Evolutionary conservation across 2,329 filamentous ascomycete genomes (phyloP).

Genomic region (Fragosphaeria purpurea): DNA sequence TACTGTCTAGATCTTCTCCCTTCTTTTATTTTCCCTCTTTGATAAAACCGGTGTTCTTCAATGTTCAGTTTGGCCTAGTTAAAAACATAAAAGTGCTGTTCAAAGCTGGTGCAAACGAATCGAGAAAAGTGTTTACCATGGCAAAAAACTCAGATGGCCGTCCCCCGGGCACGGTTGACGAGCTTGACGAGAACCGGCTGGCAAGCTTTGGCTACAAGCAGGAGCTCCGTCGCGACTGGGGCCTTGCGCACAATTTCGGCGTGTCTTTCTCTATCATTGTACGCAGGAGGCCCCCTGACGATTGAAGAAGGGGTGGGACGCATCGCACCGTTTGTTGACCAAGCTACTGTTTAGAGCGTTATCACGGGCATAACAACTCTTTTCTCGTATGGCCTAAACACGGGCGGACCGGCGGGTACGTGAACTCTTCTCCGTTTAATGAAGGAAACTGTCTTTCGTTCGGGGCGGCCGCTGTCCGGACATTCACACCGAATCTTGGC

Average conservation of each 20-base stretch:
- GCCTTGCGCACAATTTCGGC: conserved; percentile 49
- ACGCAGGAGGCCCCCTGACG: not conserved
- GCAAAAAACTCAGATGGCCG: conserved; percentile 13
- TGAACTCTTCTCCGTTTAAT: not conserved
- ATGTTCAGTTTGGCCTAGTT: too few species aligned
- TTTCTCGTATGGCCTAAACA: conserved; percentile 45
- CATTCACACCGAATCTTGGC: too few species aligned
- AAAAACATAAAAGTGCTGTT: too few species aligned
- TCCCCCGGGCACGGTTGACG: conserved; percentile 16
- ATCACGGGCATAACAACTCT: conserved; percentile 51
- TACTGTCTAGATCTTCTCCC: too few species aligned
- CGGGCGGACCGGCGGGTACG: conserved; percentile 37
- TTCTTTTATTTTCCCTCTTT: too few species aligned
- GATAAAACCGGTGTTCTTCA: too few species aligned
- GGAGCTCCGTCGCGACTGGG: conserved; percentile 48
- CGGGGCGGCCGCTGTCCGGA: too few species aligned
- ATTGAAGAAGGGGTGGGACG: conserved; percentile 11
- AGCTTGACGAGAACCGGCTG: conserved; percentile 39
- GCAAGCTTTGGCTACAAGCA: conserved; percentile 51
- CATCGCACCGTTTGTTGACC: not conserved
- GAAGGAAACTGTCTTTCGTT: too few species aligned
- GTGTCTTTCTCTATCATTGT: conserved; percentile 54
- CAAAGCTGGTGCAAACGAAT: too few species aligned
- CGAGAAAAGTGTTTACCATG: too few species aligned
- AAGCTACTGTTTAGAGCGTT: conserved; percentile 31